Base-by-base conservation (phyloP, 2,329 filamentous ascomycete genomes). In the Zarea fungicola region DNA sequence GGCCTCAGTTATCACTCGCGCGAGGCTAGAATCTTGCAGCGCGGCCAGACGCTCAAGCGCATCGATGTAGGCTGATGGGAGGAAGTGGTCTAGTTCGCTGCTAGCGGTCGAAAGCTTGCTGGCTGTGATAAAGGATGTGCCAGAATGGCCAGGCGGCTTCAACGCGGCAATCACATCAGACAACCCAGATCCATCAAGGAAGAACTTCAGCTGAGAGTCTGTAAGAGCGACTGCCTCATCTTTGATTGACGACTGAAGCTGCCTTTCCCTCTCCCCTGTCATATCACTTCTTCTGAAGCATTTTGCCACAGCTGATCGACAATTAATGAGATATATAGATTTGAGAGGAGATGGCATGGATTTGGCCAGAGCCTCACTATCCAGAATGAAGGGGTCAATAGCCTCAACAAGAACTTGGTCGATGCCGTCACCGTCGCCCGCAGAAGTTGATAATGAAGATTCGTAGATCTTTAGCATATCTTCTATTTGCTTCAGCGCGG, bases 41-140 rank as follows among this genome's bases (percentile, higher is more conserved):
- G 80, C 74, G 55, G 84, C 85, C 22, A 97, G 67, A 52, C 89
- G 88, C 43, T 93, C 87, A 58, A 88, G 83, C 3, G 91, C 91
- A 63, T 99, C 93, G 75, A 96, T 92, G 25, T 96, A 76, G 3
- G 92, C 93, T 1, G 89, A 95, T 0, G 93, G 91, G 21, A 99
- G 73, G 68, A 97, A 99, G 52, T 89, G 84, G 61, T 99, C 93
- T 6, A 99, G 74, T 34, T 77, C 78, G 58, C 91, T 87, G 58
- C 88, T 88, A 2, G 85, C 83, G 42, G 74, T 69, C 1, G 77
- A 69, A n/a, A 97, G 72, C 11, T 75, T 53, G 37, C 49, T 75
- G 36, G 74, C 71, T 5, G 87, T 64, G 42, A 81, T 75, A 7
- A 8, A 21, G 19, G n/a, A 4, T 21, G 8, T 9, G 8, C n/a